Evolutionary conservation across 2,329 filamentous ascomycete genomes (phyloP).

Genomic region (Karstenula rhodostoma): DNA sequence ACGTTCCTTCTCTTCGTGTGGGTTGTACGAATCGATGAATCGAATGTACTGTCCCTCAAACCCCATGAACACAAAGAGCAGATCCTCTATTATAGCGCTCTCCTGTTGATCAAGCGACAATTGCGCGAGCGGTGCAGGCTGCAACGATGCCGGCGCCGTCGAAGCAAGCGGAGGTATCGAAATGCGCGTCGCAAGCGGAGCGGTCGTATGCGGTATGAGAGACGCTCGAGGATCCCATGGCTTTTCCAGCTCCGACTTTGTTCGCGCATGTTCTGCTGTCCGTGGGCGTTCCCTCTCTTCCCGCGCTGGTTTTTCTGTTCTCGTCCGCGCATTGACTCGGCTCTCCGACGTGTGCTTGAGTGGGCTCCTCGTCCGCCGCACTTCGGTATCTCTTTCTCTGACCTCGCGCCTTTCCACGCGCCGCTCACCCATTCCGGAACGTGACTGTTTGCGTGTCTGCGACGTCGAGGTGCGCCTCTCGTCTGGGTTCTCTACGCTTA

Average conservation of each 20-base stretch:
- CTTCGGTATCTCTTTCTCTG: slow-evolving; percentile 46
- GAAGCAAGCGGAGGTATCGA: slow-evolving; percentile 69
- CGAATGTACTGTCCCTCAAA: slow-evolving; percentile 98
- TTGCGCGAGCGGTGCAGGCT: slow-evolving; percentile 72
- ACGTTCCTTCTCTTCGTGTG: slow-evolving; percentile 83
- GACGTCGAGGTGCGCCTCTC: slow-evolving; percentile 36
- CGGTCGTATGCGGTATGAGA: slow-evolving; percentile 72
- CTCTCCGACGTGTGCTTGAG: slow-evolving; percentile 47
- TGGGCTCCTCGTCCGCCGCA: slow-evolving; percentile 46
- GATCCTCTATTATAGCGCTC: slow-evolving; percentile 83
- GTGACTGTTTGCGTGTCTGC: slow-evolving; percentile 41
- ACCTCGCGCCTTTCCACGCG: slow-evolving; percentile 47
- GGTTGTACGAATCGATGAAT: slow-evolving; percentile 83
- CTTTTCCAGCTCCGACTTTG: slow-evolving; percentile 42
- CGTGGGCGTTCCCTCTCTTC: slow-evolving; percentile 36
- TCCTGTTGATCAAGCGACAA: slow-evolving; percentile 85
- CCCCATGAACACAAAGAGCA: slow-evolving; percentile 96
- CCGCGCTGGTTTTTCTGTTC: slow-evolving; percentile 41
- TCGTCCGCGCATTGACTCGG: slow-evolving; percentile 42
- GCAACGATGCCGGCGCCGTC: slow-evolving; percentile 72
- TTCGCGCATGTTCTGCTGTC: slow-evolving; percentile 28
- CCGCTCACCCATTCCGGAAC: slow-evolving; percentile 34
- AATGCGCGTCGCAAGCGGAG: slow-evolving; percentile 75
- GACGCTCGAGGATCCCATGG: slow-evolving; percentile 83
- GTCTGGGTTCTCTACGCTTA: slow-evolving; percentile 33